Base-by-base conservation (phyloP, 208 protist species). In the Crithidia sp. region DNA sequence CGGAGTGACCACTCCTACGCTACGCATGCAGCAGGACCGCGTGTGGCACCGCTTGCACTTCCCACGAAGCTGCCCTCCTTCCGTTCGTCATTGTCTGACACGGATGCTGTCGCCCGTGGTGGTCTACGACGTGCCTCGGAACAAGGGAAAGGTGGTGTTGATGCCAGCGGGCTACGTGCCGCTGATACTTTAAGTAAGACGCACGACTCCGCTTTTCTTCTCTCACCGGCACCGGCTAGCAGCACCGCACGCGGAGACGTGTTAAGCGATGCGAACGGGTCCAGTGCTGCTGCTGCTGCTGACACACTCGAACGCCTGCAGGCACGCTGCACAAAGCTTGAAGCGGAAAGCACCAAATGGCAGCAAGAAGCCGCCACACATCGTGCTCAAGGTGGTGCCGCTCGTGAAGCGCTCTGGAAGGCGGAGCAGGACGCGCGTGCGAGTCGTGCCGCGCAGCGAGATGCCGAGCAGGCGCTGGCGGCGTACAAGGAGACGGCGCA, bases 401-500 rank as follows among this genome's bases (percentile, higher is more conserved):
- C 67, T 13, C 77, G 77, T 2, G 76, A 81, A 16, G 49, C 52
- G 5, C 63, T 83, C 16, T 74, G 74, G 74, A 79, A 68, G 52
- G 77, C 64, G 28, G 65, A 67, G 77, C 67, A 82, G 66, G 71
- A 82, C 41, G 53, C 68, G 16, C 71, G 53, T 8, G 50, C 71
- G 16, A 40, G 57, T 40, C 65, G 56, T 17, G 73, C 64, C 0
- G 78, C 67, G 40, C 63, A 72, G 43, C 71, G 78, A 4, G 71
- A 59, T 17, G 67, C 65, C 14, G 66, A 71, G 50, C 52, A 71
- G 10, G 79, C 70, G 44, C 64, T 81, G 8, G 57, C 57, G 9
- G 50, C 55, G 2, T 71, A 79, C 67, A 74, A 71, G 62, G 74
- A 74, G 17, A 79, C 74, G 47, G 65, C 74, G 19, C 74, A 79